A percentile compares a stretch with the other conserved stretches of the same genome.
Evolutionary conservation across 495 filamentous ascomycete genomes (phyloP).

Genomic region (Xeromyces bisporus): DNA sequence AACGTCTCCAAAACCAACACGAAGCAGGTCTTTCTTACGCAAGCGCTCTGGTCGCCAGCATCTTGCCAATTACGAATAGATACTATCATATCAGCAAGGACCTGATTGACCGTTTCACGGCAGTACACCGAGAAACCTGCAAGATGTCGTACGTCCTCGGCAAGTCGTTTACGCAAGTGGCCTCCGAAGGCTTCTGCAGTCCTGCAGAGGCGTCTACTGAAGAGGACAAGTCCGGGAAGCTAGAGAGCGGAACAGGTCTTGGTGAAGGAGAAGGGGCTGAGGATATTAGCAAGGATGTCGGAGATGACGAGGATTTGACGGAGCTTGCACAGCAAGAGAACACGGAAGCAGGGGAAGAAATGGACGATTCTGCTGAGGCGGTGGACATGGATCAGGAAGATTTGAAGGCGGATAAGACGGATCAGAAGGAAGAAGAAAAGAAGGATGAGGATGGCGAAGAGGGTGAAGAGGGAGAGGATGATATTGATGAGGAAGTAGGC

Average conservation of each 20-base stretch:
- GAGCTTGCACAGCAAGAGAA: conserved; percentile 73
- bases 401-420: conserved; percentile 31
- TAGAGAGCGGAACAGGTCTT: conserved; percentile 90
- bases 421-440: conserved; percentile 48
- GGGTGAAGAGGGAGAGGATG: conserved; percentile 39
- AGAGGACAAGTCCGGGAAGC: conserved; percentile 47
- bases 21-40: conserved; percentile 25
- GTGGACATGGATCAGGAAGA: conserved; percentile 90
- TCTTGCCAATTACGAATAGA: conserved; percentile 58
- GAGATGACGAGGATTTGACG: conserved; percentile 79
- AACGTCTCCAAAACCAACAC: conserved; percentile 29
- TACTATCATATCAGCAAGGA: conserved; percentile 45
- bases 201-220: conserved; percentile 62
- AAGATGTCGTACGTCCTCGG: conserved; percentile 58
- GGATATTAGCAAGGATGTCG: conserved; percentile 93
- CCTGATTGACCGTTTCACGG: conserved; percentile 32
- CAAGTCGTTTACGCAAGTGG: conserved; percentile 57
- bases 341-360: conserved; percentile 44
- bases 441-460: conserved; percentile 47
- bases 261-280: conserved; percentile 89
- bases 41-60: conserved; percentile 43
- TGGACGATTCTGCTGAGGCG: conserved; percentile 60
- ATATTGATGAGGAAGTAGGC: conserved; percentile 76
- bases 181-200: conserved; percentile 75
- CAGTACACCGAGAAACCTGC: conserved; percentile 49